Base-by-base conservation (phyloP, 305 asterid genomes). In the Fraxinus velutina region DNA sequence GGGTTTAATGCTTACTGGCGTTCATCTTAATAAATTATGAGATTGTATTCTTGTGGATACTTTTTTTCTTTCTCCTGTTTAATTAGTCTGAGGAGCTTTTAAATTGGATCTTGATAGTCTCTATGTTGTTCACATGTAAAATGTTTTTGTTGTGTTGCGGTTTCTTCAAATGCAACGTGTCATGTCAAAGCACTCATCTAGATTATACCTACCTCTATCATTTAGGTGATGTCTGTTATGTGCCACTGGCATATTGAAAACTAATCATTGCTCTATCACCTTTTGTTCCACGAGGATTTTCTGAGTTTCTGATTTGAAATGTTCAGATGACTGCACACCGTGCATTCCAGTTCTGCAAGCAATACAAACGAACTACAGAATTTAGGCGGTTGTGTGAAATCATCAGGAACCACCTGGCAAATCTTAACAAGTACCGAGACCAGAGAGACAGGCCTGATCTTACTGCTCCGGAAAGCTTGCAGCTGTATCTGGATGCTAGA, bases 371-470 rank as follows among this genome's bases (percentile, higher is more conserved):
- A 22, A 89, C 97, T 44, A 96, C 98, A 44, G 99, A 96, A 79
- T 94, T 96, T 77, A 93, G 99, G 29, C 90, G 99, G 75, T 85
- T 96, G 84, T 93, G 99, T 85, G 99, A 96, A 80, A 96, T 96
- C 79, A 94, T 96, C 36, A 85, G 99, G 80, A 96, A 93, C 82
- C 99, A 96, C 88, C 91, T 94, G 2, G 94, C 95, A n/a, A 96
- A 96, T 88, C 98, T 95, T 33, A 96, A 96, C 92, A 96, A 94
- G 86, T 94, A 92, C 73, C 88, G 96, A 82, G 98, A 96, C 87
- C 99, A 96, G 84, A 88, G 99, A 77, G 99, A 96, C 88, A 92
- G 99, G 60, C 99, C 98, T 75, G 98, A 96, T 86, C 92, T 96
- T 71, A 79, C 94, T 88, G 90, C 93, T 86, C 94, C 99, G 27